Base-by-base conservation (phyloP, 2,329 filamentous ascomycete genomes). In the Trichoderma sp. region DNA sequence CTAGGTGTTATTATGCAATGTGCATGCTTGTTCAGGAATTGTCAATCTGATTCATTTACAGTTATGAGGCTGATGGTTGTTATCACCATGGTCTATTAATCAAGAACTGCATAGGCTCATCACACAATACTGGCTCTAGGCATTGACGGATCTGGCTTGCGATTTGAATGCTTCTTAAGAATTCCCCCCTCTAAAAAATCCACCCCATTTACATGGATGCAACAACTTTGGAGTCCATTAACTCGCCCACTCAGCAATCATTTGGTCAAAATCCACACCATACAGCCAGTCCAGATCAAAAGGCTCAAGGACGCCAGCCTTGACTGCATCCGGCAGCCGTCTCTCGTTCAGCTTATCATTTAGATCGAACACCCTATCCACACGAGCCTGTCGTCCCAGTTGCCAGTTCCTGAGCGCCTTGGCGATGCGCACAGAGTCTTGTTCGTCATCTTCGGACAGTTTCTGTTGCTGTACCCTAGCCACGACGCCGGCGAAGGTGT, bases 271-370 rank as follows among this genome's bases (percentile, higher is more conserved):
- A 35, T 80, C 72, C 0, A 78, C 76, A 5, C 73, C 75, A 69
- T 83, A 84, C 19, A 84, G 67, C 81, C 82, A 84, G 0, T 72
- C 74, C 53, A 83, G 73, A 17, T 82, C 79, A 61, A 77, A 73
- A 0, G 74, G 71, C 17, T 72, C 73, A 9, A 71, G 67, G 1
- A 29, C 25, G 9, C 65, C 76, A 52, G 27, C 72, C 72, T 35
- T 70, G 71, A 15, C 74, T 5, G 72, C 73, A 27, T 72, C 72
- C 0, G 84, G 82, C 76, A 86, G 70, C 10, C 84, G 75, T 67
- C 81, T 79, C 52, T 79, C 75, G 54, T 85, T 83, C 60, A 86
- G 81, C 73, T 82, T 78, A 29, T 75, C 72, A 10, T 83, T 87
- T 34, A 88, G 73, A 32, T 79, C 78, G 29, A 86, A 73, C 1